A percentile compares a stretch with the other conserved stretches of the same genome.
phyloP scores from a whole-genome alignment of 2,329 filamentous ascomycete species.

The Aspergillus melleus region DNA sequence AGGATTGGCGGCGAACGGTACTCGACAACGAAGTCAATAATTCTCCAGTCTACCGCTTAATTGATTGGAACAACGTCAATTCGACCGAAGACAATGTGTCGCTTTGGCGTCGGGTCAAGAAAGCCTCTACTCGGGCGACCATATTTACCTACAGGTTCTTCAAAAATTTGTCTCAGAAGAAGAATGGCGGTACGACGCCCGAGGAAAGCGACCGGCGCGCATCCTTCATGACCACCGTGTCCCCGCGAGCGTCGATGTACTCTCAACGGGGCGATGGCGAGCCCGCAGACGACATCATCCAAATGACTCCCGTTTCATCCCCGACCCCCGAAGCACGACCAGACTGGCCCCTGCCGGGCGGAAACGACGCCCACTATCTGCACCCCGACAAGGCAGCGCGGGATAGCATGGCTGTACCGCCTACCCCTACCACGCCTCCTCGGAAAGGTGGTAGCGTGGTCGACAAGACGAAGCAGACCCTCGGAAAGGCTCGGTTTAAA shows the following conservation, averaged over 20 bases:
- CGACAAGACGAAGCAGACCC: conserved; percentile 65
- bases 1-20: conserved; percentile 89
- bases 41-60: conserved; percentile 84
- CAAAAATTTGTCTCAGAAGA: conserved; percentile 49
- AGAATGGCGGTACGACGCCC: conserved; percentile 36
- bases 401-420: conserved; percentile 24
- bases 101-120: conserved; percentile 85
- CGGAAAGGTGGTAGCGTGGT: conserved; percentile 67
- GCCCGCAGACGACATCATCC: conserved; percentile 67
- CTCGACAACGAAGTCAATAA: conserved; percentile 96
- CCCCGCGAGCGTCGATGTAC: conserved; percentile 57
- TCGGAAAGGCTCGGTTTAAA: conserved; percentile 80
- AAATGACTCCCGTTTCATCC: conserved; percentile 93
- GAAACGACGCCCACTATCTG: conserved; percentile 32
- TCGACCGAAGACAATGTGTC: conserved; percentile 84
- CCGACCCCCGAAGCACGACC: conserved; percentile 61
- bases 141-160: conserved; percentile 57
- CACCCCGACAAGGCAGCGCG: conserved; percentile 32
- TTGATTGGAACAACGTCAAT: conserved; percentile 92
- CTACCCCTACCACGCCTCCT: conserved; percentile 22
- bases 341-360: conserved; percentile 40
- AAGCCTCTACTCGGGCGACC: conserved; percentile 69
- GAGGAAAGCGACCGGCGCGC: conserved; percentile 57
- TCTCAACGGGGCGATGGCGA: conserved; percentile 49
- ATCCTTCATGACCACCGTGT: conserved; percentile 65